These are phyloP conservation scores for Pleoardoris graminearum DNA, from an alignment of 2,329 filamentous ascomycete genomes.

Conservation along the genomic window DNA sequence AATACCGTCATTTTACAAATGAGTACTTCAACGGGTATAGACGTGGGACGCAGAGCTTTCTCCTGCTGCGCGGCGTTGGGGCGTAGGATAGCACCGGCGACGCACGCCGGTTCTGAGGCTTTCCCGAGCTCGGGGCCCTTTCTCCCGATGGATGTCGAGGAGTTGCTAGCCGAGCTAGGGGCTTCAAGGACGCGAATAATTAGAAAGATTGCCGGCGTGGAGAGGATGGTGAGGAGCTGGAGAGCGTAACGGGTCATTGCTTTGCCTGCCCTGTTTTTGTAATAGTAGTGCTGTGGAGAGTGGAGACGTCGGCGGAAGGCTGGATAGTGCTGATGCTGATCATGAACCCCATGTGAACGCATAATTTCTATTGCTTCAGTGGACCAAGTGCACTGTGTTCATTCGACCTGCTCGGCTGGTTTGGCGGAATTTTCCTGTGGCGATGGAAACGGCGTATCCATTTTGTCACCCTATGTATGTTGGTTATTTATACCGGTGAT, in stretches of 20 bases:
- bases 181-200: neutral
- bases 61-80: conserved; percentile 4
- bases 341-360: neutral
- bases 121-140: neutral
- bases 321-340: neutral
- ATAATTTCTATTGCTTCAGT: neutral
- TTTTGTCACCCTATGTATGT: too few relatives aligned
- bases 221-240: neutral
- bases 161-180: neutral
- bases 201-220: neutral
- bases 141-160: neutral
- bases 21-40: neutral
- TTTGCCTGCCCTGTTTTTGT: too few relatives aligned
- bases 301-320: too few relatives aligned
- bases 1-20: conserved; percentile 1
- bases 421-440: too few relatives aligned
- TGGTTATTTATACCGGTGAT: too few relatives aligned
- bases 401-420: too few relatives aligned
- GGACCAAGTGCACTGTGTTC: too few relatives aligned
- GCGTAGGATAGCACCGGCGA: neutral
- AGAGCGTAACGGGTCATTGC: neutral
- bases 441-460: too few relatives aligned
- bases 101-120: neutral
- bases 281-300: conserved; percentile 2
- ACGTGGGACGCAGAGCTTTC: neutral